Base-by-base conservation (phyloP, 228 moss, liverwort and hornwort genomes). In the Sphagnum magellanicum region DNA sequence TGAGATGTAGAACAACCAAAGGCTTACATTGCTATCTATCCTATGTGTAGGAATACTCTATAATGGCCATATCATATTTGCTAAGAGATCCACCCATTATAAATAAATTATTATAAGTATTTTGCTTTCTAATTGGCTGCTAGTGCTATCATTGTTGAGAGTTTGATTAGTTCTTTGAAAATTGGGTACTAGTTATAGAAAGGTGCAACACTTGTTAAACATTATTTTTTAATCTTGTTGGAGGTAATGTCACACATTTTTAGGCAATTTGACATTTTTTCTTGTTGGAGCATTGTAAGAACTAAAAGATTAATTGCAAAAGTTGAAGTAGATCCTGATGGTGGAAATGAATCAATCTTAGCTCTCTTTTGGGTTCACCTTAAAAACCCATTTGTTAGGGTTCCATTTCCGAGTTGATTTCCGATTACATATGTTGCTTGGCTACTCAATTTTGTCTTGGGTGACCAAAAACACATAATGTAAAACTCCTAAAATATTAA, bases 1-100 rank as follows among this genome's bases (percentile, higher is more conserved):
- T 82, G 75, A 66, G 62, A 61, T 70, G 70, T 66, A 96, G 91
- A 75, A 84, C 90, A 62, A 90, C 94, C 67, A 90, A 80, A 84
- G 80, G 81, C 76, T 81, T 98, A 74, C 90, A 94, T 65, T 87
- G 81, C 73, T 90, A 98, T 77, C 73, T 79, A 73, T 58, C 87
- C 53, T 94, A 92, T 82, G 92, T 98, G 53, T 94, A 92, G 77
- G 98, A 94, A 71, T 98, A 94, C 79, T 78, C 90, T 70, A 87
- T 92, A 14, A 92, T 94, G 79, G 91, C 94, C 14, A 81, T 98
- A 52, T 90, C 94, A 47, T 98, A 82, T 79, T 73, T 98, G 72
- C 90, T 98, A 16, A 84, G 92, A 65, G 92, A 90, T 77, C 82
- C 91, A 62, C 81, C 92, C 64, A 74, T 83, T 63, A 0, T 0